Evolutionary conservation across 345 rosid species (phyloP).

Genomic region (Arabidopsis suecica): DNA sequence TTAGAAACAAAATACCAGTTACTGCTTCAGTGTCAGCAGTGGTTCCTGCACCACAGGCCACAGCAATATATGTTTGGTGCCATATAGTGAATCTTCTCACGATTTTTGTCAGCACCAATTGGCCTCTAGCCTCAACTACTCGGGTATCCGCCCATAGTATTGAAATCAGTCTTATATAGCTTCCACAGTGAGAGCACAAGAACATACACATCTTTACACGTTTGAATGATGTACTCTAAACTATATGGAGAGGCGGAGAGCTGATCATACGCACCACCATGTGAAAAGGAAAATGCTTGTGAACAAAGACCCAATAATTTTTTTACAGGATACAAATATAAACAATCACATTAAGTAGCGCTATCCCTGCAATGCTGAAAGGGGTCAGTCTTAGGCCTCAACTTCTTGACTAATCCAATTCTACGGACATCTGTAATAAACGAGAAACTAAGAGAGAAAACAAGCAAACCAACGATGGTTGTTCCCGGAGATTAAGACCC

Average conservation of each 20-base stretch:
- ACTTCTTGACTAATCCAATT: slow-evolving; percentile 3
- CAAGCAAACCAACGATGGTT: too few relatives aligned
- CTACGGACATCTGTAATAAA: not conserved
- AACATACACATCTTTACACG: not conserved
- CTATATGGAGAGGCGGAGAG: not conserved
- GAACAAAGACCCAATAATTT: not conserved
- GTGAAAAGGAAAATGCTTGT: not conserved
- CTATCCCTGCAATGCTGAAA: not conserved
- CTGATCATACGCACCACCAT: not conserved
- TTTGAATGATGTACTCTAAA: not conserved
- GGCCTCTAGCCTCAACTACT: slow-evolving; percentile 80
- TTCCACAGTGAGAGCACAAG: not conserved
- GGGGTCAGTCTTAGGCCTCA: not conserved
- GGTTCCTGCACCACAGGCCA: slow-evolving; percentile 98
- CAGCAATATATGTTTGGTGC: slow-evolving; percentile 98
- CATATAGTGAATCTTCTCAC: slow-evolving; percentile 98
- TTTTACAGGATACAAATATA: slow-evolving; percentile 5
- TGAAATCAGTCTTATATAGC: slow-evolving; percentile 9
- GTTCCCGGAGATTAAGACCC: too few relatives aligned
- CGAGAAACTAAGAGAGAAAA: too few relatives aligned
- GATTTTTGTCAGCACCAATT: slow-evolving; percentile 93
- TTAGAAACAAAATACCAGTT: slow-evolving; percentile 60
- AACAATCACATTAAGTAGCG: not conserved
- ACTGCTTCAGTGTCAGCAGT: slow-evolving; percentile 99
- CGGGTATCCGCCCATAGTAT: slow-evolving; percentile 90